phyloP scores from a whole-genome alignment of 2,329 filamentous ascomycete species.

The Helicocarpus griseus region DNA sequence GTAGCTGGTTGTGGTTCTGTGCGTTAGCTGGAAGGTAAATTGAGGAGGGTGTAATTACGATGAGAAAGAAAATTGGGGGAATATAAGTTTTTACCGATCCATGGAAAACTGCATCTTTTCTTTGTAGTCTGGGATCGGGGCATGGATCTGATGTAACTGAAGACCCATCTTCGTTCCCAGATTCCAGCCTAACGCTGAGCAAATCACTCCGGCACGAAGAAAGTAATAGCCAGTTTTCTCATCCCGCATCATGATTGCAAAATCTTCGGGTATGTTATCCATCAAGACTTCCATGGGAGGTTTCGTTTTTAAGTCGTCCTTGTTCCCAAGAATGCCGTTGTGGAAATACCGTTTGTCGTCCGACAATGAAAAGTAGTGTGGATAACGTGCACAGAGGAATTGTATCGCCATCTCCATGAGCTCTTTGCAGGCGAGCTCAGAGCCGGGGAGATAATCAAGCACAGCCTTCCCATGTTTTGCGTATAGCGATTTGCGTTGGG shows the following conservation, averaged over 20 bases:
- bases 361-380: conserved; percentile 58
- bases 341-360: conserved; percentile 48
- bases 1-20: conserved; percentile 43
- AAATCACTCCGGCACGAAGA: conserved; percentile 67
- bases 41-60: not conserved
- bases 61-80: not conserved
- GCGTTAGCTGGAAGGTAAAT: too few relatives aligned
- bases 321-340: conserved; percentile 58
- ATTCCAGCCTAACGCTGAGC: conserved; percentile 73
- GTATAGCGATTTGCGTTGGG: conserved; percentile 58
- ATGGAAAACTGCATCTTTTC: conserved; percentile 83
- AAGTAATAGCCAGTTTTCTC: conserved; percentile 61
- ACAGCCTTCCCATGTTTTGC: conserved; percentile 53
- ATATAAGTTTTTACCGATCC: conserved; percentile 51
- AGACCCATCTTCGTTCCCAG: conserved; percentile 63
- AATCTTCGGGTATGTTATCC: conserved; percentile 76
- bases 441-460: conserved; percentile 60
- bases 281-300: conserved; percentile 62
- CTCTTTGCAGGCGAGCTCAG: conserved; percentile 71
- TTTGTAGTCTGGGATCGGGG: conserved; percentile 68
- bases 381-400: conserved; percentile 69
- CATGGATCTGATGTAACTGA: conserved; percentile 61
- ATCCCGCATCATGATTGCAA: conserved; percentile 64
- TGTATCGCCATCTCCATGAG: conserved; percentile 79
- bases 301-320: conserved; percentile 50